Base-by-base conservation (phyloP, 441 rosid species). In the Populus hybrid region DNA sequence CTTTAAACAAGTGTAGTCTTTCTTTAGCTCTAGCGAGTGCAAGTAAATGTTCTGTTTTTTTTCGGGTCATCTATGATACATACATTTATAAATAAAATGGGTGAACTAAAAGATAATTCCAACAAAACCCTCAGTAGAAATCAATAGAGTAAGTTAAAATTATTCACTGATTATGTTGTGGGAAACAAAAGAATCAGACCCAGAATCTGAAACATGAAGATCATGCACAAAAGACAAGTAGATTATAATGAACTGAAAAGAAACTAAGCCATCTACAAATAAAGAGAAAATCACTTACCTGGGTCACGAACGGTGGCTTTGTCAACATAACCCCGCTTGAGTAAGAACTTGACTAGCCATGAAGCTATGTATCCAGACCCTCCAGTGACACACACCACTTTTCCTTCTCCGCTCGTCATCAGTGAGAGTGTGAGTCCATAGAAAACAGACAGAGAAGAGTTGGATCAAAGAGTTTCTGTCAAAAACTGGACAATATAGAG, bases 281-380 rank as follows among this genome's bases (percentile, higher is more conserved):
- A 50, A n/a, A 69, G 18, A 35, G 16, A 1, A 36, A n/a, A n/a
- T 26, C 9, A 20, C 83, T 61, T 11, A 86, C 88, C 77, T 23
- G 74, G 81, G 61, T 79, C 77, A 31, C 82, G 81, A 80, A 86
- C 82, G n/a, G 86, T 79, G 42, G 87, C 85, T 71, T 76, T 79
- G 78, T 89, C 91, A 3, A 84, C 83, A 83, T 89, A 88, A 26
- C 92, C 89, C 28, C 78, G 85, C 73, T 63, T 80, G 28, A 92
- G 89, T 56, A 92, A 76, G 61, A 83, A 73, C 85, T 89, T 87
- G 38, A 89, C 87, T 0, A 88, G 84, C 91, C 88, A 84, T 0
- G 92, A 90, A 0, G 90, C 91, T 29, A 90, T 84, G 86, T 74
- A 90, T 50, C 91, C 92, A 0, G 89, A 82, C 0, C 83, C 90